These are phyloP conservation scores for Metschnikowia cubensis DNA, from an alignment of 805 yeast genomes.

Conservation along the genomic window DNA sequence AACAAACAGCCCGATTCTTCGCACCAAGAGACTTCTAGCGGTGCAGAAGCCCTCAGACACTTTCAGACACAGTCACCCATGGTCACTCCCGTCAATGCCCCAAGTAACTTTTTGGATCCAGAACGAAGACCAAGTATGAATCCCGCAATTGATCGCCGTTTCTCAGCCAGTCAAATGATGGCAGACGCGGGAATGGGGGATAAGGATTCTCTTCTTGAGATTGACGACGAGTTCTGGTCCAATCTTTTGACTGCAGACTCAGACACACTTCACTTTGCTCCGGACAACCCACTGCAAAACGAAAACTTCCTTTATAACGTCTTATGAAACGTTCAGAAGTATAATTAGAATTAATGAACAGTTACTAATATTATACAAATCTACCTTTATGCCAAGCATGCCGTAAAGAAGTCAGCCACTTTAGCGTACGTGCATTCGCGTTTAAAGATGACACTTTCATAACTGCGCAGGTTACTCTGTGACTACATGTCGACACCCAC, in stretches of 20 bases:
- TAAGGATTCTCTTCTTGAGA: slow-evolving; percentile 44
- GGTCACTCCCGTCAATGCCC: neutral
- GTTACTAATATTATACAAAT: neutral
- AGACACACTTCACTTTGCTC: slow-evolving; percentile 33
- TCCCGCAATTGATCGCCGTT: neutral
- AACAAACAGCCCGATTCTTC: neutral
- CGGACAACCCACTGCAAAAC: slow-evolving; percentile 12
- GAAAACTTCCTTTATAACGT: slow-evolving; percentile 14
- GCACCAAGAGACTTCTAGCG: neutral
- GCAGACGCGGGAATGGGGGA: slow-evolving; percentile 4
- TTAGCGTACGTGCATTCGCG: neutral
- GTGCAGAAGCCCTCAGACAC: neutral
- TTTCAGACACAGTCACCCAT: neutral
- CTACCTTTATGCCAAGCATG: neutral
- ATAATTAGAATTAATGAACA: neutral
- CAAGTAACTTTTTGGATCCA: neutral
- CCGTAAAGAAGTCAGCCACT: neutral
- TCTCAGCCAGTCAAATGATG: slow-evolving; percentile 1
- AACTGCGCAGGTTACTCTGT: neutral
- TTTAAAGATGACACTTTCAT: neutral
- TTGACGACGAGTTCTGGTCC: slow-evolving; percentile 72
- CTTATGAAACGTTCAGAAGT: neutral
- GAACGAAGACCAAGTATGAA: neutral
- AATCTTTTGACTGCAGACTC: slow-evolving; percentile 42
- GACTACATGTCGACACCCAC: neutral